Conservation (phyloP, 257 asterid genomes). For the Przewalskia tangutica region DNA sequence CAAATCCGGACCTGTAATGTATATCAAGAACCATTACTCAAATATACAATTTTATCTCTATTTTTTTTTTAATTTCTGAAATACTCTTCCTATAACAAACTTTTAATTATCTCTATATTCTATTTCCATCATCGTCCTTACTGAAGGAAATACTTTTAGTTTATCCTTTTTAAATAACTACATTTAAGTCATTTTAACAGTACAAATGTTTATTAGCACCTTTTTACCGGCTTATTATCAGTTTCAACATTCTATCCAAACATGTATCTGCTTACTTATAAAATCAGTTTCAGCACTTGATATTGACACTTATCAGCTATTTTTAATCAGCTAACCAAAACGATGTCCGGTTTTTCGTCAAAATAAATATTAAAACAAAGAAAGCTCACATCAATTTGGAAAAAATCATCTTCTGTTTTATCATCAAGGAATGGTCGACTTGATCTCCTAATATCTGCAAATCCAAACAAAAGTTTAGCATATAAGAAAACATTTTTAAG, state of each 20-base stretch:
- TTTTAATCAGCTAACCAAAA: neutral
- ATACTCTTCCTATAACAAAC: too few relatives aligned
- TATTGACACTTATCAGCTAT: neutral
- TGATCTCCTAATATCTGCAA: slow-evolving; percentile 77
- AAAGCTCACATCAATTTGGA: slow-evolving; percentile 76
- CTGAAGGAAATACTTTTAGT: too few relatives aligned
- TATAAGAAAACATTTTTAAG: neutral
- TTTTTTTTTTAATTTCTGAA: too few relatives aligned
- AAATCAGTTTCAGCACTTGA: neutral
- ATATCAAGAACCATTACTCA: neutral
- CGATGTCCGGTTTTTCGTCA: neutral
- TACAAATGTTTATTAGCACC: too few relatives aligned
- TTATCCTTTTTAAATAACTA: too few relatives aligned
- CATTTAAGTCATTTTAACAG: too few relatives aligned
- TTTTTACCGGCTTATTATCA: too few relatives aligned
- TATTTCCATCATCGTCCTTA: too few relatives aligned
- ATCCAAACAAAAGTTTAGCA: neutral
- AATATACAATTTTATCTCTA: too few relatives aligned
- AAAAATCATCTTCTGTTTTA: slow-evolving; percentile 72
- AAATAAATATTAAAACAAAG: neutral
- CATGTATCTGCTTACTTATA: neutral
- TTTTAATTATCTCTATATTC: too few relatives aligned
- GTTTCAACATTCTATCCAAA: neutral
- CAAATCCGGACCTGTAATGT: slow-evolving; percentile 55
- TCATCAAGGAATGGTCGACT: slow-evolving; percentile 62